A percentile compares a stretch with the other conserved stretches of the same genome.
Evolutionary conservation across 2,329 filamentous ascomycete species (phyloP).

Genomic region (Aspergillus niger): DNA sequence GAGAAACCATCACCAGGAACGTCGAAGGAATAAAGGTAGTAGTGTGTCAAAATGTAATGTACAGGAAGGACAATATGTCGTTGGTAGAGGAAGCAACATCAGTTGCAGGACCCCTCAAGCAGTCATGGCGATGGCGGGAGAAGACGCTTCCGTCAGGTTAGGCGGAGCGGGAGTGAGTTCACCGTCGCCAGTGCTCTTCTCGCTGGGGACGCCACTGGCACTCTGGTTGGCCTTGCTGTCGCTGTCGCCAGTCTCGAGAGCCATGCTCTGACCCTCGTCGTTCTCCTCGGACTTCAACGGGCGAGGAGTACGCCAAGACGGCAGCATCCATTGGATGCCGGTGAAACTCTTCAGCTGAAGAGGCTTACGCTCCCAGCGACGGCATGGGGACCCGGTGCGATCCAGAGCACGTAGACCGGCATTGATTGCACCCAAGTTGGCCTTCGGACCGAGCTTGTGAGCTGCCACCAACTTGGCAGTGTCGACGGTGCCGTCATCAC

Average conservation of each 20-base stretch:
- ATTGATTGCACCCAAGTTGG: slow-evolving; percentile 96
- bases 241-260: slow-evolving; percentile 57
- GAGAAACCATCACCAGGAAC: background rate
- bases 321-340: slow-evolving; percentile 77
- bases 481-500: slow-evolving; percentile 55
- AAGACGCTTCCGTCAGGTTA: slow-evolving; percentile 55
- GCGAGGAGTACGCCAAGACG: slow-evolving; percentile 71
- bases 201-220: slow-evolving; percentile 58
- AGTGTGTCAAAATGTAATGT: slow-evolving; percentile 23
- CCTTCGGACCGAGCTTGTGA: slow-evolving; percentile 92
- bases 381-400: slow-evolving; percentile 85
- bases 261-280: slow-evolving; percentile 59
- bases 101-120: slow-evolving; percentile 27
- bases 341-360: slow-evolving; percentile 92
- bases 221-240: slow-evolving; percentile 60
- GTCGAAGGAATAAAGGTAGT: slow-evolving; percentile 10
- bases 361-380: slow-evolving; percentile 82
- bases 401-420: slow-evolving; percentile 92
- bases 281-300: slow-evolving; percentile 55
- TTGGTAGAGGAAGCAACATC: background rate
- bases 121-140: slow-evolving; percentile 46
- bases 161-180: slow-evolving; percentile 49
- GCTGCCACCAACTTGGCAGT: slow-evolving; percentile 40
- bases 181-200: slow-evolving; percentile 60
- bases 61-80: slow-evolving; percentile 23